phyloP scores from a whole-genome alignment of 2,329 filamentous ascomycete species.

The Coccinonectria pachysandricola region DNA sequence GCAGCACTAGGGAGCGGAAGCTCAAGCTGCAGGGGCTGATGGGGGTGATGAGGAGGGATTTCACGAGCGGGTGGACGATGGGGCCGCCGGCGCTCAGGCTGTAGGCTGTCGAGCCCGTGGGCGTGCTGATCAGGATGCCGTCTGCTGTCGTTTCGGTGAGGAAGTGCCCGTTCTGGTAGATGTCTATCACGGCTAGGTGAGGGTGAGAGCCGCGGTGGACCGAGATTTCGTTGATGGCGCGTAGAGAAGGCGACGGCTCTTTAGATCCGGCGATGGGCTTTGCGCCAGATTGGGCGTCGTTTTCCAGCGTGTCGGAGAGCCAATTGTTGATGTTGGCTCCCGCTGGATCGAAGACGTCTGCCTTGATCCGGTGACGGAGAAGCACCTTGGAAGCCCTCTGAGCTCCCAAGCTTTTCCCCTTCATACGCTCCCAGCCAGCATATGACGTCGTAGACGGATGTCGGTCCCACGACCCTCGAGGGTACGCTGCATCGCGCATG shows the following conservation, averaged over 20 bases:
- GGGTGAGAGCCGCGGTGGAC: conserved; percentile 85
- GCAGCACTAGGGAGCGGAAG: conserved; percentile 84
- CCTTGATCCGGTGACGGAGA: conserved; percentile 75
- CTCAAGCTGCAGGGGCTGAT: conserved; percentile 88
- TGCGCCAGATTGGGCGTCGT: conserved; percentile 30
- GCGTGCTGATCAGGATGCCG: conserved; percentile 87
- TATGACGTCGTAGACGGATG: conserved; percentile 6
- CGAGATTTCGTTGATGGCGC: conserved; percentile 89
- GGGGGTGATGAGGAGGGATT: conserved; percentile 79
- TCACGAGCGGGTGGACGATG: conserved; percentile 89
- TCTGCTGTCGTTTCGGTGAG: conserved; percentile 91
- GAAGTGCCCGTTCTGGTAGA: conserved; percentile 80
- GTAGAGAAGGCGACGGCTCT: conserved; percentile 34
- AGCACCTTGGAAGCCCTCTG: conserved; percentile 69
- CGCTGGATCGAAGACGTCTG: conserved; percentile 67
- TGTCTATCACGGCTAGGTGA: conserved; percentile 83
- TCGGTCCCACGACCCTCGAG: conserved; percentile 20
- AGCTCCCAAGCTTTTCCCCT: conserved; percentile 72
- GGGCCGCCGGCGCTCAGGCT: conserved; percentile 85
- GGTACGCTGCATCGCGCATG: conserved; percentile 32
- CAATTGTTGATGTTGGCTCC: conserved; percentile 49
- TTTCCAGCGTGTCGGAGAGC: conserved; percentile 35
- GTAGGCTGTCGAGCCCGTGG: conserved; percentile 92
- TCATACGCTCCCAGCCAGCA: conserved; percentile 58
- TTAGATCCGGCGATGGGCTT: conserved; percentile 25